phyloP scores from a whole-genome alignment of 495 filamentous ascomycete species.

The Lasiosphaeris hirsuta region DNA sequence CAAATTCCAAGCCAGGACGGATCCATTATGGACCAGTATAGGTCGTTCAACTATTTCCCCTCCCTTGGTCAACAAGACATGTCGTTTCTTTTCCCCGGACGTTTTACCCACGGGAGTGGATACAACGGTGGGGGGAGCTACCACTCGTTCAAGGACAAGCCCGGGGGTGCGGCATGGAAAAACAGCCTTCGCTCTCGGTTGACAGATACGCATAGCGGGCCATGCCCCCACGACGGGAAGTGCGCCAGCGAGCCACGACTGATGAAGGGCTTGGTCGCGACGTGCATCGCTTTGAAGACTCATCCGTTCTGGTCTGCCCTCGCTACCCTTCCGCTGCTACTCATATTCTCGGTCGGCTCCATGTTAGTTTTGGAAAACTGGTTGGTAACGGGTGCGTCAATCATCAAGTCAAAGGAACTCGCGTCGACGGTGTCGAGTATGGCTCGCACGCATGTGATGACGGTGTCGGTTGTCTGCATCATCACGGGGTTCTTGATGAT shows the following conservation, averaged over 20 bases:
- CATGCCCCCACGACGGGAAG: no score
- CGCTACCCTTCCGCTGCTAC: neutral
- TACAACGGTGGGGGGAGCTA: neutral
- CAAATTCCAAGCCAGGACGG: conserved; percentile 9
- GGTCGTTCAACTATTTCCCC: neutral
- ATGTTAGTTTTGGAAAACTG: conserved; percentile 1
- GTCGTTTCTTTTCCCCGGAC: neutral
- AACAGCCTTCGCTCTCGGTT: neutral
- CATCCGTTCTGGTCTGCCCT: no score
- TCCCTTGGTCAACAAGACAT: neutral
- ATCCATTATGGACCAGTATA: neutral
- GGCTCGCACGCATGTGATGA: neutral
- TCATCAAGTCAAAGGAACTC: no score
- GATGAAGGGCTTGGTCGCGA: no score
- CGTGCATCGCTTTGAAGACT: no score
- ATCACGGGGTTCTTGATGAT: conserved; percentile 3
- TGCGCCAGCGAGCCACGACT: no score
- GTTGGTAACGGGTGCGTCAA: neutral
- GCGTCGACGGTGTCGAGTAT: neutral
- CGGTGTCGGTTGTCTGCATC: conserved; percentile 13
- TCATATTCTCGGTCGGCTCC: neutral
- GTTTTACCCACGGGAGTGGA: neutral
- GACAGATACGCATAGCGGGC: no score
- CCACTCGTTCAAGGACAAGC: neutral
- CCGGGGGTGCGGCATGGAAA: neutral